A percentile compares a stretch with the other conserved stretches of the same genome.
These are phyloP conservation scores for Heterobasidion annosum DNA, from an alignment of 1,284 basidiomycete genomes.

Conservation along the genomic window DNA sequence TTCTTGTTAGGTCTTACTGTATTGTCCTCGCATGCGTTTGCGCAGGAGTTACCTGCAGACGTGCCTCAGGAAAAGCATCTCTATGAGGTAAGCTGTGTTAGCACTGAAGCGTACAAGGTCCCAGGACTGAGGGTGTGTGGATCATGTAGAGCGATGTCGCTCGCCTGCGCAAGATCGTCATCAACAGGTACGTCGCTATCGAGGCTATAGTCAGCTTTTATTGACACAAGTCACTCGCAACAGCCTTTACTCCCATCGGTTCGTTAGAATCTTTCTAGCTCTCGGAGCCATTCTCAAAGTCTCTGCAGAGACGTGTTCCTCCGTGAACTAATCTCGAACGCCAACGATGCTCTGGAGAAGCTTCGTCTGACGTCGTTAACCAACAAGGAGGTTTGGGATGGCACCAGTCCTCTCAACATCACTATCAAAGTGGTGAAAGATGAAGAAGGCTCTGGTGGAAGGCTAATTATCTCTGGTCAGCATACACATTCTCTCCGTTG, in stretches of 20 bases:
- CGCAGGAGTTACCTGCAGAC: conserved; percentile 38
- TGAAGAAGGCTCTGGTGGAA: conserved; percentile 60
- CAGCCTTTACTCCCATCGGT: conserved; percentile 76
- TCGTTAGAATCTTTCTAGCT: conserved; percentile 6
- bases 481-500: background rate
- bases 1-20: conserved; percentile 44
- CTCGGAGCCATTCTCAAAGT: background rate
- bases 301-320: conserved; percentile 78
- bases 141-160: conserved; percentile 77
- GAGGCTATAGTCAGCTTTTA: no score
- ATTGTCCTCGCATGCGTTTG: conserved; percentile 34
- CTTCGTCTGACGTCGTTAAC: conserved; percentile 77
- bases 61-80: conserved; percentile 50
- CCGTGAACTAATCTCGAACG: conserved; percentile 88
- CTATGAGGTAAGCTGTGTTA: conserved; percentile 59
- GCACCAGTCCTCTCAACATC: conserved; percentile 71
- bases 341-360: conserved; percentile 93
- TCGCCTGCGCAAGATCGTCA: conserved; percentile 85
- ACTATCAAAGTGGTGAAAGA: conserved; percentile 72
- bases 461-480: conserved; percentile 72
- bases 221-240: conserved; percentile 10
- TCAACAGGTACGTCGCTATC: conserved; percentile 55
- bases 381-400: conserved; percentile 67
- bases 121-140: background rate
- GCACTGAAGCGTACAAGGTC: background rate